These are phyloP conservation scores for Paxillus involutus DNA, from an alignment of 768 basidiomycete genomes.

Conservation along the genomic window DNA sequence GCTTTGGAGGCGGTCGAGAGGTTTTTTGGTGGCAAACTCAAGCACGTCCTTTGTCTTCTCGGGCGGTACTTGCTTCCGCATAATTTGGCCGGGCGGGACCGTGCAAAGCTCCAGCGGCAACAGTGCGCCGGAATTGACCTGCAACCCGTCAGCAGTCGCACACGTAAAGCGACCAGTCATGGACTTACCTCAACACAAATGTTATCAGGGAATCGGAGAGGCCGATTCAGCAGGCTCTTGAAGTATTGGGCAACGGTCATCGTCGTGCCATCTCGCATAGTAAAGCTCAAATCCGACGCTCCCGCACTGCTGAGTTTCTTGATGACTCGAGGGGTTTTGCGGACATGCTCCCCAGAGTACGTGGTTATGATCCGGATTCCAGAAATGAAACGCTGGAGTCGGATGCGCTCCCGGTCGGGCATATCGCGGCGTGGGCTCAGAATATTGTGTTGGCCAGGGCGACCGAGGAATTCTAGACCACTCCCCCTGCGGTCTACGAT, in stretches of 20 bases:
- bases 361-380: conserved; percentile 51
- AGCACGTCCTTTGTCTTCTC: conserved; percentile 65
- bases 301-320: conserved; percentile 57
- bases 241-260: conserved; percentile 69
- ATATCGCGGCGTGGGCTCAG: conserved; percentile 42
- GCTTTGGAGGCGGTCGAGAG: conserved; percentile 52
- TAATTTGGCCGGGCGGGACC: conserved; percentile 65
- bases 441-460: conserved; percentile 25
- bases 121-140: conserved; percentile 63
- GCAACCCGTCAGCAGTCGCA: conserved; percentile 21
- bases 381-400: conserved; percentile 55
- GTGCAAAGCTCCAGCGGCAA: conserved; percentile 68
- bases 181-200: conserved; percentile 65
- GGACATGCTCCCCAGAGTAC: conserved; percentile 35
- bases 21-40: conserved; percentile 66
- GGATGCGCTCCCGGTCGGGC: conserved; percentile 51
- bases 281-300: conserved; percentile 55
- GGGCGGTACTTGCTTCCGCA: conserved; percentile 68
- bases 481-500: conserved; percentile 75
- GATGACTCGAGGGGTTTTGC: conserved; percentile 54
- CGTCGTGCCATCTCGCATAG: conserved; percentile 51
- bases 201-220: conserved; percentile 59
- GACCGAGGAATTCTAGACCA: conserved; percentile 54
- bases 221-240: conserved; percentile 46
- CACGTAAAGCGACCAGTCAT: background rate